Conservation (phyloP, 73 alveolate species). For the Stentor roeselii region DNA sequence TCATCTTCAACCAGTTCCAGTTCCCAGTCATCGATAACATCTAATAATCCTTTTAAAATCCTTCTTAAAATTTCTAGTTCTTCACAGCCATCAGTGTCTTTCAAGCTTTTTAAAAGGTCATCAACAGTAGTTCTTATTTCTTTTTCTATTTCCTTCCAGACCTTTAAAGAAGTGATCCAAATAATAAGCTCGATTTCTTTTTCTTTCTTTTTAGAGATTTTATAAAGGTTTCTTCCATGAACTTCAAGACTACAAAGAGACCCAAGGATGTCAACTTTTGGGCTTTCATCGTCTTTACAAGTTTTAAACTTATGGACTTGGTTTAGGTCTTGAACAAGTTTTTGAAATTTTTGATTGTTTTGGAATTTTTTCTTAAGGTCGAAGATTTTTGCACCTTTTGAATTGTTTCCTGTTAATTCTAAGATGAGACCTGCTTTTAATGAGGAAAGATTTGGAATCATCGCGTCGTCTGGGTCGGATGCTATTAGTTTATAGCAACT, state of each 20-base stretch:
- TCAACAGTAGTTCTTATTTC: neutral
- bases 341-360: no score
- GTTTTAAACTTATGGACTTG: neutral
- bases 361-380: no score
- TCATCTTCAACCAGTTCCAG: no score
- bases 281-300: neutral
- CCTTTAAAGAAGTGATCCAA: slow-evolving; percentile 31
- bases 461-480: slow-evolving; percentile 22
- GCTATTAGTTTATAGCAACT: slow-evolving; percentile 14
- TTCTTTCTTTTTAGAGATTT: neutral
- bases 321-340: neutral
- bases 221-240: neutral
- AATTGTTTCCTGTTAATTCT: neutral
- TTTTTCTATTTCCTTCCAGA: neutral
- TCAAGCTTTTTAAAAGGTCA: neutral
- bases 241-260: neutral
- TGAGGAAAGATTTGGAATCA: neutral
- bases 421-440: slow-evolving; percentile 22
- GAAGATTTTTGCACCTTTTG: no score
- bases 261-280: neutral
- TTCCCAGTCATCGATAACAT: neutral
- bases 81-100: neutral
- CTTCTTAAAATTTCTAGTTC: neutral
- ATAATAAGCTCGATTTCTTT: neutral
- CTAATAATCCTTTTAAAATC: neutral